These are phyloP conservation scores for Thermomucor indicae-seudaticae DNA, from an alignment of 371 early-diverging fungal species.

Conservation along the genomic window DNA sequence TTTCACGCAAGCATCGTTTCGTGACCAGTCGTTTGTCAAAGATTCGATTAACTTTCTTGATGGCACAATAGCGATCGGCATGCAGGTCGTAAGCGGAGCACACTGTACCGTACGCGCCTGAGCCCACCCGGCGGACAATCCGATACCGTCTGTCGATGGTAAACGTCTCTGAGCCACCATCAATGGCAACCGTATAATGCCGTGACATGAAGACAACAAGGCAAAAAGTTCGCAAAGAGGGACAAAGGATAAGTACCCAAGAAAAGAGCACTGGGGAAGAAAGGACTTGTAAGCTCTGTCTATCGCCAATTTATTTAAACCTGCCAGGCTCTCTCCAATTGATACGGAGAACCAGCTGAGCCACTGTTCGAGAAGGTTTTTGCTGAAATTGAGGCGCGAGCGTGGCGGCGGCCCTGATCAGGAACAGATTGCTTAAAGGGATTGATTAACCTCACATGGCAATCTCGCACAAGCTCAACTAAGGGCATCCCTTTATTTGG, in stretches of 20 bases:
- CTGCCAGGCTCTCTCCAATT: no score
- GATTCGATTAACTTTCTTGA: constrained; percentile 71
- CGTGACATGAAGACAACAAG: no score
- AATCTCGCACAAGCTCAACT: no score
- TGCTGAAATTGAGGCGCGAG: not conserved
- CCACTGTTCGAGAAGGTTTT: constrained; percentile 6
- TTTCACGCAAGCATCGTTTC: constrained; percentile 70
- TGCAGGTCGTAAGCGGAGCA: constrained; percentile 49
- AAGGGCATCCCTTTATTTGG: not conserved
- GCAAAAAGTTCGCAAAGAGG: no score
- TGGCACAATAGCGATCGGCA: constrained; percentile 53
- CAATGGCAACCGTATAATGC: constrained; percentile 27
- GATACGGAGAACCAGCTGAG: no score
- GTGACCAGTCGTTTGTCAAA: constrained; percentile 69
- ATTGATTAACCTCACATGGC: no score
- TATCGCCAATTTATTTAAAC: no score
- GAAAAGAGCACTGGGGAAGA: no score
- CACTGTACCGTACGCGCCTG: constrained; percentile 91
- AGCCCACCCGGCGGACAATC: constrained; percentile 80
- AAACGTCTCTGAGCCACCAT: constrained; percentile 46
- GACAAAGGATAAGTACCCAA: no score
- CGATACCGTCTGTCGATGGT: constrained; percentile 65
- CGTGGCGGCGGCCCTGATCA: constrained; percentile 6
- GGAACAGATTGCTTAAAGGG: not conserved
- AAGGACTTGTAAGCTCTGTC: no score